Evolutionary conservation across 495 filamentous ascomycete genomes (phyloP).

Genomic region (Saxispiralis lemnorum): DNA sequence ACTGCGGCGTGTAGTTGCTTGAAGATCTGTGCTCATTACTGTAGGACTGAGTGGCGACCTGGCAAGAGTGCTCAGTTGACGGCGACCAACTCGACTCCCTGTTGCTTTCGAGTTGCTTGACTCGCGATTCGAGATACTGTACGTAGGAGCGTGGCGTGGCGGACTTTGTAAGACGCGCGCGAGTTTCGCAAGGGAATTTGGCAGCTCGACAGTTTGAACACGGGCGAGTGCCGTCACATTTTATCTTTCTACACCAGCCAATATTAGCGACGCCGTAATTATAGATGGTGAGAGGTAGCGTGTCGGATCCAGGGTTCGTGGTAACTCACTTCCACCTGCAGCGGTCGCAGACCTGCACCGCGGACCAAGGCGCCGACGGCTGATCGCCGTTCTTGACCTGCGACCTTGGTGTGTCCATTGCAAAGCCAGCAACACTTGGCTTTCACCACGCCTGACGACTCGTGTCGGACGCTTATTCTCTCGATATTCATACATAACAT

Average conservation of each 20-base stretch:
- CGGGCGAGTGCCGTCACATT: neutral
- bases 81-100: neutral
- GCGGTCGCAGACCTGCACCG: neutral
- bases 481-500: too few species aligned
- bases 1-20: neutral
- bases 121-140: neutral
- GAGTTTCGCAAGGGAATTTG: neutral
- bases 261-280: neutral
- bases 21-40: neutral
- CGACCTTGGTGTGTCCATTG: too few species aligned
- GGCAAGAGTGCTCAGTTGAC: too few species aligned
- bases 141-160: constrained; percentile 1
- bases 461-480: too few species aligned
- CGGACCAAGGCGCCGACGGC: neutral
- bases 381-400: too few species aligned
- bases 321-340: neutral
- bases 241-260: neutral
- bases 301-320: neutral
- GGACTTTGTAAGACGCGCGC: neutral
- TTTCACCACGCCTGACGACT: too few species aligned
- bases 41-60: neutral
- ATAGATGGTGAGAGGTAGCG: too few species aligned
- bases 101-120: constrained; percentile 2
- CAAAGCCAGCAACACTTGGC: too few species aligned
- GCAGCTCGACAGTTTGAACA: neutral